Evolutionary conservation across 2,329 filamentous ascomycete species (phyloP), one percentile per base, ranked within the genome.

Genomic region (Colletotrichum destructivum): DNA sequence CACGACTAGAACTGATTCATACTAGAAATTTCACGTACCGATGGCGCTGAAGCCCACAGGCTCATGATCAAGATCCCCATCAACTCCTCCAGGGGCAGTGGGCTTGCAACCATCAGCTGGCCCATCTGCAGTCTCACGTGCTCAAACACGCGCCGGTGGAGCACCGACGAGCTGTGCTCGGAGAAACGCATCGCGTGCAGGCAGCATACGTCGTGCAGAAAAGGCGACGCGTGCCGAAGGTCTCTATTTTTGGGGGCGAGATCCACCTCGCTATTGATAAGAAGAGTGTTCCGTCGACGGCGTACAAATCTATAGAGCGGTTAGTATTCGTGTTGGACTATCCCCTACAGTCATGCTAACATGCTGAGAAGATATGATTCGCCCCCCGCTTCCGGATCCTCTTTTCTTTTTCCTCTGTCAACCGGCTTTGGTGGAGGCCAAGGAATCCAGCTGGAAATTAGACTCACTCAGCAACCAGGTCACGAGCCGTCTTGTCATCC

Each of bases 11-110:
- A 2, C 11, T 15, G 18, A 4, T 4, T n/a, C 18, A 35, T 13
- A n/a, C 16, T 12, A 4, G 15, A 12, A 38, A 6, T 52, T 11
- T n/a, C 31, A 55, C 69, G 12, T 55, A 72, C 69, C 54, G 69
- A 64, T 9, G 69, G 69, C 7, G 69, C 61, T 16, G 51, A 69
- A 23, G 69, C 69, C 69, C 69, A 72, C 4, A 72, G 40, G 54
- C 81, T 81, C 77, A 82, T 83, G 49, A 84, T 78, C 18, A 84
- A 76, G 60, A 84, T 76, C 2, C 81, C 82, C 44, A 81, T 83
- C 26, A 84, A 80, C 66, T 84, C 82, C 61, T 83, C 82, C 18
- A 84, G 74, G 23, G 79, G 80, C n/a, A 84, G 63, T 5, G 82
- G 82, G 42, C 80, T 84, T 15, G 79, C 79, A 2, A 84, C 74